Base-by-base conservation (phyloP, 140 eudicot species). In the Ambrosia hybrid region DNA sequence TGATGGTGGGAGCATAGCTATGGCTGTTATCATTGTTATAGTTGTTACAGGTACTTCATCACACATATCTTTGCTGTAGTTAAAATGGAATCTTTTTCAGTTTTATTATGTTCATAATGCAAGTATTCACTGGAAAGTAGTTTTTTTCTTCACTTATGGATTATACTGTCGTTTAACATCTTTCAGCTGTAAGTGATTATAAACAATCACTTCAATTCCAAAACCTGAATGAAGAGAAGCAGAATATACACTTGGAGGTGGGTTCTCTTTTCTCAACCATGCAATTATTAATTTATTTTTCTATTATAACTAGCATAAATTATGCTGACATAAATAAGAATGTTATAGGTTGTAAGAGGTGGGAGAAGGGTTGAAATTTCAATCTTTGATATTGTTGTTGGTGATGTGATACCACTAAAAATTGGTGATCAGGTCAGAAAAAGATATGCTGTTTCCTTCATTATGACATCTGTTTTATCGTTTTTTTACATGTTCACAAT, bases 121-220 rank as follows among this genome's bases (percentile, higher is more conserved):
- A 21, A 1, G 0, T 21, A 1, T 1, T 21, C 30, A 21, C 1
- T 0, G 30, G 0, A 1, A 21, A 21, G 30, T 21, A 21, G 30
- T 21, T 21, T 21, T 76, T 68, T 56, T 15, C 41, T 16, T 68
- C 38, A 51, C 48, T 67, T 21, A n/a, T n/a, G n/a, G 39, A 77
- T 17, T 14, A 65, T 67, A 57, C 39, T 65, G 48, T 70, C 67
- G 55, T 58, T 65, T 76, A 34, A 46, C 30, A 14, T 73, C 64
- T 78, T 86, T 73, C 79, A 92, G 98, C 98, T 10, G 74, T 87
- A 48, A 92, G 98, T 81, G 98, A 92, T 80, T 92, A 89, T 70
- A 85, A 74, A 60, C 98, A 92, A 70, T 92, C 98, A 52, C 98
- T 92, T 70, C 98, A 92, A 76, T 92, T 92, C 73, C 96, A 86